Base-by-base conservation (phyloP, 1,139 yeast species). In the Meyerozyma athensensis region DNA sequence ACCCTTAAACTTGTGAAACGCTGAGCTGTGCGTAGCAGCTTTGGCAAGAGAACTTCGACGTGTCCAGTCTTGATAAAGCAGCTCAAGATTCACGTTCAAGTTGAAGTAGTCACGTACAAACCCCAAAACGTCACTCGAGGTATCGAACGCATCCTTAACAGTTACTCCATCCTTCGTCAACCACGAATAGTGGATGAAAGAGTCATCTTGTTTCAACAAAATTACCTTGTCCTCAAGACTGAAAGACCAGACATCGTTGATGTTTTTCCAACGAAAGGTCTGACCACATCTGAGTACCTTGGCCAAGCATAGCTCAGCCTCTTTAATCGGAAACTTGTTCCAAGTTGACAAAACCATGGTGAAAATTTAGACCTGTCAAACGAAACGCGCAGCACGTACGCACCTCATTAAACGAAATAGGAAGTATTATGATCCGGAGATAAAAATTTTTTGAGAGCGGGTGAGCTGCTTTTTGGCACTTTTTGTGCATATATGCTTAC, bases 261-360 rank as follows among this genome's bases (percentile, higher is more conserved):
- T 63, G 43, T 72, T 74, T 50, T 77, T 77, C 87, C 87, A 81
- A 38, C 86, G 61, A 49, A 85, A 85, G 0, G 94, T 80, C 58
- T 90, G 97, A 0, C 97, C 97, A 54, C 96, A 86, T 39, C 95
- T 72, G 30, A 90, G 68, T 0, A 89, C 94, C 37, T 79, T 76
- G 5, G 78, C 61, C n/a, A 89, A 58, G 23, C 72, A 61, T 1
- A 87, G 63, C 47, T 87, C 96, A 3, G 43, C 30, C n/a, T 46
- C 43, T 19, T 42, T 39, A 7, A 50, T 38, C 4, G 52, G 43
- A n/a, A 51, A 37, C 26, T 43, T 36, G 23, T 38, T 49, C 55
- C 55, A 50, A 7, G 19, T 21, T n/a, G n/a, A n/a, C n/a, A n/a
- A n/a, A n/a, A n/a, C n/a, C n/a, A n/a, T n/a, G n/a, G n/a, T n/a